A percentile compares a stretch with the other conserved stretches of the same genome.
Conservation (phyloP, 2,329 filamentous ascomycete species). For the Epicoccum nigrum region DNA sequence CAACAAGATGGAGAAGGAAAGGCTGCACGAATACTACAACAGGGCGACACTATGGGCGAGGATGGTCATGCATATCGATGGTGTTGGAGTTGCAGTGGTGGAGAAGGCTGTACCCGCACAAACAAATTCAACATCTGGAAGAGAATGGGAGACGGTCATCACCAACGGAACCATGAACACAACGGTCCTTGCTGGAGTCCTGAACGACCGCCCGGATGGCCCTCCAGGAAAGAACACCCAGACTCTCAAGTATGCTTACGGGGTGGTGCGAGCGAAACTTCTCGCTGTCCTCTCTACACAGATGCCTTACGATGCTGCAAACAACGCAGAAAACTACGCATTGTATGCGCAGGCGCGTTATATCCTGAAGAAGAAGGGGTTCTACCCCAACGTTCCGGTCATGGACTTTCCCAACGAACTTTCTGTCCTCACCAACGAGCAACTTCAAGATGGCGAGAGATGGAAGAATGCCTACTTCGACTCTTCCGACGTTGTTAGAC, state of each 20-base stretch:
- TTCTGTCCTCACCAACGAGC: constrained; percentile 40
- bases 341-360: constrained; percentile 43
- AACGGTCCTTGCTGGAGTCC: constrained; percentile 40
- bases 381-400: constrained; percentile 40
- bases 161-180: constrained; percentile 40
- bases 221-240: constrained; percentile 26
- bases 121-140: constrained; percentile 23
- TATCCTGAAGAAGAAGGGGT: constrained; percentile 33
- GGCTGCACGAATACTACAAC: constrained; percentile 42
- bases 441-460: constrained; percentile 40
- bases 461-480: constrained; percentile 39
- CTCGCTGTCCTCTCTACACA: constrained; percentile 40
- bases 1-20: constrained; percentile 31
- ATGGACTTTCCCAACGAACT: constrained; percentile 41
- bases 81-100: constrained; percentile 37
- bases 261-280: constrained; percentile 41
- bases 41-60: constrained; percentile 43
- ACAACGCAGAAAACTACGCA: constrained; percentile 46
- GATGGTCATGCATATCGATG: constrained; percentile 44
- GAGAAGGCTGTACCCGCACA: constrained; percentile 22
- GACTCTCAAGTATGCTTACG: constrained; percentile 42
- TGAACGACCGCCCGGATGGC: constrained; percentile 33
- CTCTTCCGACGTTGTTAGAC: constrained; percentile 33
- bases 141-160: constrained; percentile 27
- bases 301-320: constrained; percentile 40